Conservation (phyloP, 495 filamentous ascomycete genomes). For the Aspergillus cristatus region DNA sequence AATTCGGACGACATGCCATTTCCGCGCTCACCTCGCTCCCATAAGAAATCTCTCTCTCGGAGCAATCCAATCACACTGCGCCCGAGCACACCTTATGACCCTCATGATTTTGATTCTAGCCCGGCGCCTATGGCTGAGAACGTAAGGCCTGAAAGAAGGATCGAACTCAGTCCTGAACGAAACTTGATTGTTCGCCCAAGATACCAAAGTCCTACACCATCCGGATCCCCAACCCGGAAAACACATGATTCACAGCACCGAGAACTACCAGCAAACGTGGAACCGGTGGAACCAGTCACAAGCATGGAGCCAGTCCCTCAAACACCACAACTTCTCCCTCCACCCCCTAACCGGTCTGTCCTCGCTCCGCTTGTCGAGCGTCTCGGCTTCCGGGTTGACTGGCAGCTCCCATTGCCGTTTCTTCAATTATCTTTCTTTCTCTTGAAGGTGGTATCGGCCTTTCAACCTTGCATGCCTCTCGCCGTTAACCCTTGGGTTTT, state of each 20-base stretch:
- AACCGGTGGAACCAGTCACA: too few relatives aligned
- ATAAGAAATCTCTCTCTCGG: constrained; percentile 19
- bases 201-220: constrained; percentile 16
- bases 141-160: constrained; percentile 10
- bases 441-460: constrained; percentile 44
- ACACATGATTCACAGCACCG: constrained; percentile 15
- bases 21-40: constrained; percentile 22
- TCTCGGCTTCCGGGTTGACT: constrained; percentile 2
- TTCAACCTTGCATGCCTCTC: constrained; percentile 52
- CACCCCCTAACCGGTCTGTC: constrained; percentile 24
- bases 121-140: constrained; percentile 1
- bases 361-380: constrained; percentile 8
- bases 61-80: constrained; percentile 17
- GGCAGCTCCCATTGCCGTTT: constrained; percentile 17
- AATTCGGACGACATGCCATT: constrained; percentile 23
- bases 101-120: too few relatives aligned
- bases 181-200: constrained; percentile 29
- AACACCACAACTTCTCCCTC: constrained; percentile 51
- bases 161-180: constrained; percentile 22
- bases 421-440: constrained; percentile 42
- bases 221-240: constrained; percentile 14
- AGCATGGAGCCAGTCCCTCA: constrained; percentile 15
- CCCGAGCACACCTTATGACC: too few relatives aligned
- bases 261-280: too few relatives aligned
- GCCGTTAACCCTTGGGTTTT: constrained; percentile 47